Evolutionary conservation across 257 asterid genomes (phyloP), one percentile per base, ranked within the genome.

Genomic region (Rauvolfia tetraphylla): DNA sequence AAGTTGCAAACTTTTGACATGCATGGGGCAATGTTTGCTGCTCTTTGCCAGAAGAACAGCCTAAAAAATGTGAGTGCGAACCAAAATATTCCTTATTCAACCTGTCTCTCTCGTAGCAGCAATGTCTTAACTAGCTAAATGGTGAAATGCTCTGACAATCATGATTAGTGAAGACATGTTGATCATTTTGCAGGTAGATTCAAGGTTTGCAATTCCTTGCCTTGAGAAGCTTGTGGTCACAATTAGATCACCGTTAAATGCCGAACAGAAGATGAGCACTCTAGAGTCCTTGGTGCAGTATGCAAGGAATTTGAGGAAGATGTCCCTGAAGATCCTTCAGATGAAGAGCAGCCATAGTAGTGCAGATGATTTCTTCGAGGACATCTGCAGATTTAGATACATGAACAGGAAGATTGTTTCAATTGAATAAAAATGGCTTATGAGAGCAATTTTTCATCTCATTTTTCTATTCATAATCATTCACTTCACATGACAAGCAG

Each of bases 21-120:
- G 66, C 98, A 95, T 49, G 99, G 99, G 54, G 99, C 99, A 70
- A 90, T 95, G 97, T 93, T 95, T 81, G 97, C 99, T 68, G 98
- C 98, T 48, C 88, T 96, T 75, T 90, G 97, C 85, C 99, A 96
- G 80, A 90, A 90, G 88, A 90, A 90, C 88, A 96, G 99, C 87
- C 87, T 93, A 65, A 96, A 85, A 87, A 88, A 91, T 78, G 99
- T 93, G 82, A 89, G 97, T 84, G 39, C 44, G 29, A 27, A 73
- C 54, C 46, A 15, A 67, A 29, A 54, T 11, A 38, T 25, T 20
- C 33, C 17, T 53, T 9, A 48, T 17, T 14, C 42, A 56, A 2
- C 23, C 25, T 46, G 56, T 69, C 72, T 57, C 1, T 53, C 59
- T 38, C 31, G 38, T 48, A 44, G 33, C 25, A 23, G 25, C 68